Base-by-base conservation (phyloP, 2,329 filamentous ascomycete genomes). In the Penicillium expansum region DNA sequence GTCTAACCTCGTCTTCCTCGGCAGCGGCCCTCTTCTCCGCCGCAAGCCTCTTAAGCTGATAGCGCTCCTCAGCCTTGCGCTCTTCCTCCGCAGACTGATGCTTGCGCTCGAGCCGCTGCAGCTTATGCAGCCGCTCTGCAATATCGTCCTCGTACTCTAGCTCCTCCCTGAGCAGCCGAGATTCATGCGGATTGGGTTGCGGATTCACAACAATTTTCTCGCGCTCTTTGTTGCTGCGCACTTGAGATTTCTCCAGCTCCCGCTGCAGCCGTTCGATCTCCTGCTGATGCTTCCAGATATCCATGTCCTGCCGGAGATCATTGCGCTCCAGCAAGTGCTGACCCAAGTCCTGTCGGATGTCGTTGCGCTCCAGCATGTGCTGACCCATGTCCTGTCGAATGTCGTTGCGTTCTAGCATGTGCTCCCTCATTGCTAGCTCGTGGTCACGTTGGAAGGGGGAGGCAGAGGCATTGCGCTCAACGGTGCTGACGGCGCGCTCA, bases 91-190 rank as follows among this genome's bases (percentile, higher is more conserved):
- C 65, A 2, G 71, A 80, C 7, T 32, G 33, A 75, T 60, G 77
- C 68, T 68, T 77, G 69, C 54, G 74, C 69, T 72, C 76, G 61
- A 65, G 74, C 62, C 61, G 61, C 44, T 75, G 68, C 22, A 74
- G n/a, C 18, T 7, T 66, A 37, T 70, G 74, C 49, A 75, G 67
- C 48, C 74, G 74, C 43, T 75, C 72, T 52, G 67, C 69, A 44
- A 73, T 69, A 58, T 74, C 74, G 18, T 74, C 69, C 73, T 79
- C 62, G 69, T 77, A 63, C 57, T 79, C 75, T 13, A 81, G 77
- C 52, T 77, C 74, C 48, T 78, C 64, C 37, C 63, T 70, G 22
- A 70, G 59, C 42, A 69, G 55, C 24, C 70, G 69, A 32, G 62
- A 55, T 11, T 72, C 67, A 14, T 64, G 61, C 14, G 63, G 55